Evolutionary conservation across 2,329 filamentous ascomycete genomes (phyloP).

Genomic region (Didymella glomerata): DNA sequence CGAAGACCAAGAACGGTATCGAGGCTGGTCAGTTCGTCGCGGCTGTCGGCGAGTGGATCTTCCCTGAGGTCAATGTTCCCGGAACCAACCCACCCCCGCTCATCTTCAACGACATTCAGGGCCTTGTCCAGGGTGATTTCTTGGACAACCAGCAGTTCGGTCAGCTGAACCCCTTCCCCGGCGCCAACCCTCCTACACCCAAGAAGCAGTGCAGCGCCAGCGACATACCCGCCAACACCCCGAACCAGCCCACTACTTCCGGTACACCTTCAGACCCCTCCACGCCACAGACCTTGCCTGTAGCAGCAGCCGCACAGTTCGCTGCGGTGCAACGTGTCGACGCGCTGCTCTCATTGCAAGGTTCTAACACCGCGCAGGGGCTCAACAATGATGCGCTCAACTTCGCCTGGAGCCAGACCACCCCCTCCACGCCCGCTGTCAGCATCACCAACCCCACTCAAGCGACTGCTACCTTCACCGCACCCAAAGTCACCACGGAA

Average conservation of each 20-base stretch:
- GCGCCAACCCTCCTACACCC: slow-evolving; percentile 36
- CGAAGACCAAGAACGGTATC: slow-evolving; percentile 52
- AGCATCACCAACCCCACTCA: slow-evolving; percentile 34
- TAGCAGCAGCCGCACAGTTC: slow-evolving; percentile 31
- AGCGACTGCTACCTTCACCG: slow-evolving; percentile 35
- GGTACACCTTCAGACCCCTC: neutral
- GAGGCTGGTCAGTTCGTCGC: slow-evolving; percentile 54
- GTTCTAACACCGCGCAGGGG: slow-evolving; percentile 37
- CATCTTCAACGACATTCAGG: slow-evolving; percentile 47
- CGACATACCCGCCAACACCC: slow-evolving; percentile 25
- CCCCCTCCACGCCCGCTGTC: slow-evolving; percentile 25
- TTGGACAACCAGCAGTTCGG: slow-evolving; percentile 47
- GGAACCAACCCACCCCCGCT: slow-evolving; percentile 46
- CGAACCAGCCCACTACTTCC: neutral
- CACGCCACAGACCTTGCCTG: slow-evolving; percentile 23
- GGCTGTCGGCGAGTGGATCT: slow-evolving; percentile 56
- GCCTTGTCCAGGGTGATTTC: slow-evolving; percentile 45
- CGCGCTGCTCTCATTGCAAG: slow-evolving; percentile 39
- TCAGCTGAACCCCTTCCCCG: slow-evolving; percentile 52
- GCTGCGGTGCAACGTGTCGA: slow-evolving; percentile 42
- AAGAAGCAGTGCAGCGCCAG: slow-evolving; percentile 36
- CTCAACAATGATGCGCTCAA: slow-evolving; percentile 36
- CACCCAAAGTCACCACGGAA: slow-evolving; percentile 33
- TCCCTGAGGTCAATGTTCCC: slow-evolving; percentile 54
- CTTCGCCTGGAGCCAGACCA: slow-evolving; percentile 45